Base-by-base conservation (phyloP, 108 stramenopile species). In the Skeletonema costatum region DNA sequence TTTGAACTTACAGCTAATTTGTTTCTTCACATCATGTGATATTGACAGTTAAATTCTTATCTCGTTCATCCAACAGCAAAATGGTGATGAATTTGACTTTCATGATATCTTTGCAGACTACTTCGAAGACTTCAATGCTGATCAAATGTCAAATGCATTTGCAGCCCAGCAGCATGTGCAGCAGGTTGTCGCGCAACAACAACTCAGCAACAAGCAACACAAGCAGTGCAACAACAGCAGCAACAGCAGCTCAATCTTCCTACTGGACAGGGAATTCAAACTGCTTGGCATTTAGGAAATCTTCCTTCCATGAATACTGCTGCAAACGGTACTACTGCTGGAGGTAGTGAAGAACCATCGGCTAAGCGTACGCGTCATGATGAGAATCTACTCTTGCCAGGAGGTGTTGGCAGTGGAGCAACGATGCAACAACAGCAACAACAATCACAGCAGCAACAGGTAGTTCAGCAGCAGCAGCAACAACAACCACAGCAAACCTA, bases 41-140 rank as follows among this genome's bases (percentile, higher is more conserved):
- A 36, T 36, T n/a, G n/a, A n/a, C n/a, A n/a, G n/a, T n/a, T 46
- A 4, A 14, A 46, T n/a, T n/a, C 44, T 2, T 4, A 0, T 46
- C 44, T n/a, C 44, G 16, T 12, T 16, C 16, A 46, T 46, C 44
- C 3, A n/a, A 2, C 53, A 56, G 25, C 53, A 56, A 25, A 39
- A 13, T 50, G 66, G 63, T 38, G 78, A 83, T 59, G 78, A 83
- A 31, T 31, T 83, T 59, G 74, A 83, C 41, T 65, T 83, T 38
- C 68, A 76, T 42, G 84, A 85, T 3, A 67, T 86, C 61, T 86
- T 86, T 60, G 70, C 72, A 1, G 85, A 86, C n/a, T 86, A 86
- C 63, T 82, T 86, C 62, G 68, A 65, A 36, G 81, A 86, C 59
- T 81, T 79, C 19, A 64, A 72, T 51, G 64, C 14, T 0, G 68